Conservation (phyloP, 2,329 filamentous ascomycete genomes). For the Fusarium sulawesiense region DNA sequence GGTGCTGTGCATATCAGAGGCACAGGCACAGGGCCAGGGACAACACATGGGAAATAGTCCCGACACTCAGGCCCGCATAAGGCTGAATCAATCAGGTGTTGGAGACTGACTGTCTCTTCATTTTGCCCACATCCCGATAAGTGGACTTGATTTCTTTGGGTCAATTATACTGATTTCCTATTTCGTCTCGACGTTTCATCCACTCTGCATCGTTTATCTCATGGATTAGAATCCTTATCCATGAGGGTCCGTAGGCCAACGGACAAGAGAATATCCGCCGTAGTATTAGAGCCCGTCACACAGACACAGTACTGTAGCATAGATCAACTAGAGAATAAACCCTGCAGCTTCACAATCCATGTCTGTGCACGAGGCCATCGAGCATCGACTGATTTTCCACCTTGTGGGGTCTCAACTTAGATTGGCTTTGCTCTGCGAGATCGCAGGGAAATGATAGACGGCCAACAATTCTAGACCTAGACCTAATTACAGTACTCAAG, state of each 20-base stretch:
- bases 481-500: neutral
- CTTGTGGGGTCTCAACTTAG: constrained; percentile 24
- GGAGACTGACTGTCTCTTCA: neutral
- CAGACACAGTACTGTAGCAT: neutral
- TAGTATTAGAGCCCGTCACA: neutral
- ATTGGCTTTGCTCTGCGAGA: neutral
- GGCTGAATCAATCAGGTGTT: constrained; percentile 9
- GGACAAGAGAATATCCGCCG: neutral
- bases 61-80: constrained; percentile 40
- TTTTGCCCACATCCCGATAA: neutral
- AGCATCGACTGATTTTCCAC: constrained; percentile 37
- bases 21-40: constrained; percentile 18
- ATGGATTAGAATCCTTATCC: neutral
- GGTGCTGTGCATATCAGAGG: constrained; percentile 20
- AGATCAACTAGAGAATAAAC: neutral
- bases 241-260: constrained; percentile 1
- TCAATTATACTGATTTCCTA: constrained; percentile 19
- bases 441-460: constrained; percentile 25
- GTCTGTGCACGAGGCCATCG: constrained; percentile 1
- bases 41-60: constrained; percentile 21
- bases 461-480: neutral
- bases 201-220: constrained; percentile 7
- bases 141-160: neutral
- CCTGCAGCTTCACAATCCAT: neutral
- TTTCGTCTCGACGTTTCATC: neutral